Percentiles rank a stretch among this genome's conserved stretches.
phyloP scores from a whole-genome alignment of 176 grass and related monocot genomes.

The Puya raimondii region DNA sequence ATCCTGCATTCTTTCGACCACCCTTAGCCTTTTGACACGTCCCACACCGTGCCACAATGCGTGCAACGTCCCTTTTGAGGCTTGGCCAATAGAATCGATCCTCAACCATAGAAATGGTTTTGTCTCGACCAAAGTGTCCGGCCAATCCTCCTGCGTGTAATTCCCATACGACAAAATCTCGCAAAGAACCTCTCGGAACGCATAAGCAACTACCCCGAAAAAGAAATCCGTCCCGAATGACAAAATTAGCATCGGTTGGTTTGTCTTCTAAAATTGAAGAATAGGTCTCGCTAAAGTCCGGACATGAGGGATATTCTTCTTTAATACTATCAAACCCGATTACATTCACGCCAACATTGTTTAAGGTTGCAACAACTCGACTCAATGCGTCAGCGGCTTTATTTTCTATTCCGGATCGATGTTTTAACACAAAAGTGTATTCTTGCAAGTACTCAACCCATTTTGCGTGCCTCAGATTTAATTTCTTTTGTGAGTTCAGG shows the following conservation, averaged over 20 bases:
- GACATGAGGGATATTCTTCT: neutral
- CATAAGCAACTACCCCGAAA: neutral
- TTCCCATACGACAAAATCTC: neutral
- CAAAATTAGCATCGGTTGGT: neutral
- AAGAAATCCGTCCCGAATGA: neutral
- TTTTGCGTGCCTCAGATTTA: neutral
- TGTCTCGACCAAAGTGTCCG: neutral
- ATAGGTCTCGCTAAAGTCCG: neutral
- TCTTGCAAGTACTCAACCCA: neutral
- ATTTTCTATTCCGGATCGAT: neutral
- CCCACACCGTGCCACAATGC: neutral
- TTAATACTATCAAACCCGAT: too few relatives aligned
- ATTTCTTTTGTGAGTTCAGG: neutral
- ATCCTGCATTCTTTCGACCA: neutral
- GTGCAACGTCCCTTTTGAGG: neutral
- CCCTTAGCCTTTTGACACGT: neutral
- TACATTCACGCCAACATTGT: too few relatives aligned
- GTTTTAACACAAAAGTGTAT: neutral
- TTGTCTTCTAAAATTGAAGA: neutral
- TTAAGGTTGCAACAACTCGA: neutral
- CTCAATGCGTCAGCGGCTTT: neutral
- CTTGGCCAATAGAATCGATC: neutral
- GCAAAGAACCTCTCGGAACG: neutral
- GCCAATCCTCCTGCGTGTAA: neutral
- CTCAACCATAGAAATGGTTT: neutral